Base-by-base conservation (phyloP, 257 asterid genomes). In the Petrea volubilis region DNA sequence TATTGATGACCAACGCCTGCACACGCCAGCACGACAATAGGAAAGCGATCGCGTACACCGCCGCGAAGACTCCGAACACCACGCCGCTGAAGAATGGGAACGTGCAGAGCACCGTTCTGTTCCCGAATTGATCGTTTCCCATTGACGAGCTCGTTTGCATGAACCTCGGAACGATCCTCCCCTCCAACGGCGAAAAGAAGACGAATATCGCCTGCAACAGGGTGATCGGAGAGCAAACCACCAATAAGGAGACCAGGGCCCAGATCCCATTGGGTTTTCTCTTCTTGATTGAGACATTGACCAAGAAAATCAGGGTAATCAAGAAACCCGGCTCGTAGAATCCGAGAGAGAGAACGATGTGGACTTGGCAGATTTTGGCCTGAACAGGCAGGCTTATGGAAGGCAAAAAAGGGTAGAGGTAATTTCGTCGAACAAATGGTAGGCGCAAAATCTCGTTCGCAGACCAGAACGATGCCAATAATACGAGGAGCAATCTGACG, bases 261-360 rank as follows among this genome's bases (percentile, higher is more conserved):
- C 87, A 82, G 46, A 64, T 31, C 5, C 82, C 81, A 6, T 76
- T 44, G 0, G 83, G 85, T 47, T 83, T 79, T 1, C 49, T 50
- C 27, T 77, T 79, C 71, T 80, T 79, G 33, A 90, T 78, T 0
- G 98, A 87, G 6, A 82, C 81, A 47, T 89, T 88, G 5, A 92
- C 89, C 74, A 92, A 59, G 64, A 84, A 85, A 0, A 92, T 80
- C 9, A 92, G 84, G 50, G 95, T 87, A 41, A 86, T 68, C 1
- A 92, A 61, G 50, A 92, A 90, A 9, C 94, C 92, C 0, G 98
- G 96, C 60, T 92, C 88, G 46, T 86, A 74, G 3, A 90, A 57
- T 6, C 96, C 96, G 17, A 92, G 81, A 5, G 95, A 86, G 36
- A 92, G 83, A 43, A 92, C 90, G 6, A 81, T 85, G 53, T 90